Base-by-base conservation (phyloP, 2,329 filamentous ascomycete species). In the Hypoxylon sp. region DNA sequence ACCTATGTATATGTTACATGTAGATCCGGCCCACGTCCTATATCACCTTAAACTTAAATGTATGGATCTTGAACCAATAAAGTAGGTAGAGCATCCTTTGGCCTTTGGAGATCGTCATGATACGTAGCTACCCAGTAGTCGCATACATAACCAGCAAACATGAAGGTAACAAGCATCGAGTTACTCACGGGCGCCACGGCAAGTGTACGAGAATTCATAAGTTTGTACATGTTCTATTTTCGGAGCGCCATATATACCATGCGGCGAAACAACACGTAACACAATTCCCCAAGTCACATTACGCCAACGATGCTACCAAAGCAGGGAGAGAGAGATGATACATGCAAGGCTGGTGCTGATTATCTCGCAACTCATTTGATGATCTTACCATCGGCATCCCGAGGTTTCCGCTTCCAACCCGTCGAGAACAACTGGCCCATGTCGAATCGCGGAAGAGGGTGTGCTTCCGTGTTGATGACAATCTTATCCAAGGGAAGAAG, bases 391-490 rank as follows among this genome's bases (percentile, higher is more conserved):
- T 80, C 73, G 49, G 73, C 74, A 65, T 82, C 85, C 68, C 90
- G 82, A 2, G 88, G 85, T 77, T 91, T 91, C 63, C 93, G 83
- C 78, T 87, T 81, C 93, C 93, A 97, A 0, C 93, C 93, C 0
- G 93, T 96, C 71, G 86, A 88, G 77, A 96, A 93, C 36, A 93
- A 79, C 71, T 86, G 87, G 1, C 88, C 89, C 78, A 96, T 88
- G 74, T 96, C 89, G 76, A 99, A 99, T 38, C 91, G 84, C 6
- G 96, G 96, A 64, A 99, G 85, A 1, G 92, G 88, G 78, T 99
- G 96, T 1, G 93, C 96, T 81, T 99, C 96, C 1, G 96, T 99
- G 78, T 99, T 99, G 76, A 98, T 89, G 38, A 99, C 93, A 24
- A 97, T 84, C 73, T 94, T 87, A 72, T 96, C 91, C 30, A 99